phyloP scores from a whole-genome alignment of 352 stramenopile genomes.

The Hyaloperonospora brassicae region DNA sequence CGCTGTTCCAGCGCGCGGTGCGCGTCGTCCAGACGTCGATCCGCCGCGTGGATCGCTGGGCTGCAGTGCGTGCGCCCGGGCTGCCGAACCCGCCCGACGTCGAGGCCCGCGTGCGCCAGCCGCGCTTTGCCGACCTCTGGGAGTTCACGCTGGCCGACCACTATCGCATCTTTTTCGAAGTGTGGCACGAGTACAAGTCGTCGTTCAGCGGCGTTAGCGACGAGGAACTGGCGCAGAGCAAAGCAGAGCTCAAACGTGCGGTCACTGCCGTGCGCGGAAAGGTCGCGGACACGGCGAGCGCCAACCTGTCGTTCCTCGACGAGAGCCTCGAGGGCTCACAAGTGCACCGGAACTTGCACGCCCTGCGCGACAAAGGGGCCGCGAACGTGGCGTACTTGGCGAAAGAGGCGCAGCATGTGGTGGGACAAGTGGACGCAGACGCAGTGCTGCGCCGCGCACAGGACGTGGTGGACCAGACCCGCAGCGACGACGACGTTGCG shows the following conservation, averaged over 20 bases:
- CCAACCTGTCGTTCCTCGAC: slow-evolving; percentile 54
- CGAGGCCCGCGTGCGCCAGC: slow-evolving; percentile 31
- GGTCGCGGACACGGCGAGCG: slow-evolving; percentile 41
- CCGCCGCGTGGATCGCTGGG: slow-evolving; percentile 40
- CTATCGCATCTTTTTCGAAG: slow-evolving; percentile 42
- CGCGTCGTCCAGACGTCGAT: slow-evolving; percentile 61
- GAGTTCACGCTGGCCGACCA: slow-evolving; percentile 71
- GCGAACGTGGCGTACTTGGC: slow-evolving; percentile 55
- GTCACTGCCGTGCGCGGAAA: slow-evolving; percentile 41
- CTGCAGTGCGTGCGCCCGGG: slow-evolving; percentile 51
- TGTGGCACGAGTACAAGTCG: slow-evolving; percentile 66
- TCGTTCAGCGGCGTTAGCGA: slow-evolving; percentile 51
- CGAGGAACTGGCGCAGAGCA: slow-evolving; percentile 53
- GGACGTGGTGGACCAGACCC: slow-evolving; percentile 45
- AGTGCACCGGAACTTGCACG: slow-evolving; percentile 48
- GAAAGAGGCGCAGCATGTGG: slow-evolving; percentile 42
- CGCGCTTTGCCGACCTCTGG: slow-evolving; percentile 68
- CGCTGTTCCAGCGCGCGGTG: slow-evolving; percentile 68
- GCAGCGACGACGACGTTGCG: slow-evolving; percentile 62
- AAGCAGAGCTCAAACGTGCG: slow-evolving; percentile 49
- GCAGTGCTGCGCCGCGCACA: slow-evolving; percentile 49
- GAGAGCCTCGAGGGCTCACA: slow-evolving; percentile 62
- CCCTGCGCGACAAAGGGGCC: slow-evolving; percentile 34
- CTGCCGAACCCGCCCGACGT: slow-evolving; percentile 65
- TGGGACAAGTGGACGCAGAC: slow-evolving; percentile 56